Evolutionary conservation across 2,329 filamentous ascomycete species (phyloP), one percentile per base, ranked within the genome.

Genomic region (Epicoccum nigrum): DNA sequence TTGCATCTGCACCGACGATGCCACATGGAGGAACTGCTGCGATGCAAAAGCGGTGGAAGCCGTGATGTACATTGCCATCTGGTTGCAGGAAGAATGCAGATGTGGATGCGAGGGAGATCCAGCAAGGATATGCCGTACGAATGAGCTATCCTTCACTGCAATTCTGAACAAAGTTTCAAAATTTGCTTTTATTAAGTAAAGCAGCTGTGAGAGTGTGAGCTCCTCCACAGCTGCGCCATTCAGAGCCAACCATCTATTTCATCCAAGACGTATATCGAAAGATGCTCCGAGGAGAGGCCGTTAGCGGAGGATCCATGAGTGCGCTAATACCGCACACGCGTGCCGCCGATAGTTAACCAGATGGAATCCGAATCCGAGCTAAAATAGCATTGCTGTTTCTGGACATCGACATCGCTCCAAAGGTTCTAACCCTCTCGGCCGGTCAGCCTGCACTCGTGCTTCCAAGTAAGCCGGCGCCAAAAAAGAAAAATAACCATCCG

Each of bases 241-340:
- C 41, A 13, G 51, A 53, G 48, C 59, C 51, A 59, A 59, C 56
- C 54, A 53, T 58, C 45, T 54, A 45, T 44, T 40, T 58, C 45
- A 42, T 52, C 39, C 44, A 47, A 55, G 35, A 52, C 49, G 40
- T 54, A 30, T 48, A 34, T 41, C 33, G 38, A 40, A 39, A 45
- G 23, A 37, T 34, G 35, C 43, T 34, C 54, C 54, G 58, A 56
- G 41, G 53, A 53, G 25, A 32, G 51, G 55, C 58, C 58, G 58
- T 60, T 51, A 56, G 40, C 28, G 30, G 23, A 6, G 42, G 51
- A 39, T 47, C 27, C 47, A 48, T 53, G 49, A 46, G 25, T 27
- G 17, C 34, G 20, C 58, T 52, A 60, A 35, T 40, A 42, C 53
- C 33, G 46, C 45, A 53, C 45, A 35, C 47, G 43, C 16, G 45